Conservation (phyloP, 2,329 filamentous ascomycete genomes). For the Fusarium caatingaense region DNA sequence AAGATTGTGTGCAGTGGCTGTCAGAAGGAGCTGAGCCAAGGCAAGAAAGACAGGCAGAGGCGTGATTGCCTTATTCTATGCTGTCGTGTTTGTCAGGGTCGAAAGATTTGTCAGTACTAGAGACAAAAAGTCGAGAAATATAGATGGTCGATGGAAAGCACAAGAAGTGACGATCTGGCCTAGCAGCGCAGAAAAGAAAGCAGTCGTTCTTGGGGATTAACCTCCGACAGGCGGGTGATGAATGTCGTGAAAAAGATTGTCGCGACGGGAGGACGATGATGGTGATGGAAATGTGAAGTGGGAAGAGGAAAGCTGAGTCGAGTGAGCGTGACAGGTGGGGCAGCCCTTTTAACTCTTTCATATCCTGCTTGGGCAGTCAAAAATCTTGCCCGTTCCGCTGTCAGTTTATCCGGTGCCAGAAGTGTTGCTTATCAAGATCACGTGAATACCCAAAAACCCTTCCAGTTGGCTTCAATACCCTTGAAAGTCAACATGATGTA, state of each 20-base stretch:
- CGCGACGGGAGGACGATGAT: constrained; percentile 33
- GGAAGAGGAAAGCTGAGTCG: constrained; percentile 25
- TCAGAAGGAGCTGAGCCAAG: constrained; percentile 19
- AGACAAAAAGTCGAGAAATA: constrained; percentile 18
- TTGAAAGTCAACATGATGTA: not conserved
- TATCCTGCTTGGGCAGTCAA: constrained; percentile 12
- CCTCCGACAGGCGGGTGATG: constrained; percentile 27
- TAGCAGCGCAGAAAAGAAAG: constrained; percentile 3
- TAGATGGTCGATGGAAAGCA: constrained; percentile 7
- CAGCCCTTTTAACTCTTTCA: constrained; percentile 27
- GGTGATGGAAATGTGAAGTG: constrained; percentile 34
- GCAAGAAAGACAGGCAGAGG: constrained; percentile 17
- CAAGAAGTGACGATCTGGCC: constrained; percentile 5
- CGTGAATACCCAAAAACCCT: not conserved
- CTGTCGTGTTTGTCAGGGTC: constrained; percentile 17
- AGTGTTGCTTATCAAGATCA: not conserved
- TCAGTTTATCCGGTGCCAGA: constrained; percentile 31
- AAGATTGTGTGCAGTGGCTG: constrained; percentile 37
- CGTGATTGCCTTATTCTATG: not conserved
- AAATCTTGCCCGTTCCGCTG: constrained; percentile 15
- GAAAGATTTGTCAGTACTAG: constrained; percentile 32
- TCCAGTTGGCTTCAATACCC: not conserved
- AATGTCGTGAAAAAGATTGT: constrained; percentile 15
- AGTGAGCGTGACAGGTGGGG: constrained; percentile 39
- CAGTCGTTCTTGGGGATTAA: constrained; percentile 10